Conservation (phyloP, 2,329 filamentous ascomycete species). For the Fusarium chlamydosporum region DNA sequence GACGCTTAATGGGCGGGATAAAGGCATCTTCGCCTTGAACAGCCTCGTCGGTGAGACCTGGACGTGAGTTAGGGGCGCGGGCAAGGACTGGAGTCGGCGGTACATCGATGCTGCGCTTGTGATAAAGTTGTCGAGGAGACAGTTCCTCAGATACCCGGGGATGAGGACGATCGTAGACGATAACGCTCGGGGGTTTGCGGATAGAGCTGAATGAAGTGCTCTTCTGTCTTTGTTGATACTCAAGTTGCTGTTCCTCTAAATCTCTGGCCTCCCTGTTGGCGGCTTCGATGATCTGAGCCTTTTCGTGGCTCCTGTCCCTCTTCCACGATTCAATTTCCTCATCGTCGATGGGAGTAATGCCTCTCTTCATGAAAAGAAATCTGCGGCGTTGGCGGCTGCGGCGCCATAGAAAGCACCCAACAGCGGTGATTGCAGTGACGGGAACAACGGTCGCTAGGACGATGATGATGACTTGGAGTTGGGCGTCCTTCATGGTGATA, state of each 20-base stretch:
- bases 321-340: conserved; percentile 77
- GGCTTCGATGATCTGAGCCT: conserved; percentile 49
- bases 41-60: conserved; percentile 72
- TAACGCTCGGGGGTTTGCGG: conserved; percentile 66
- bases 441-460: conserved; percentile 67
- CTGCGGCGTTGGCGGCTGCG: conserved; percentile 55
- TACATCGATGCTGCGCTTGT: conserved; percentile 62
- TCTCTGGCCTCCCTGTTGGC: conserved; percentile 20
- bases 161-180: conserved; percentile 63
- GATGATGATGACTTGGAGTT: conserved; percentile 63
- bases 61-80: conserved; percentile 72
- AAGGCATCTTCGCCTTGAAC: conserved; percentile 73
- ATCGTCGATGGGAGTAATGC: conserved; percentile 73
- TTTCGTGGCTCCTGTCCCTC: conserved; percentile 54
- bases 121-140: conserved; percentile 51
- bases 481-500: conserved; percentile 46
- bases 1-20: conserved; percentile 66
- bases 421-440: conserved; percentile 55
- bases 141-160: conserved; percentile 51
- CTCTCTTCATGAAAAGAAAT: conserved; percentile 64
- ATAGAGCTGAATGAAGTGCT: conserved; percentile 54
- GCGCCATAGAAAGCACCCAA: conserved; percentile 57
- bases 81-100: conserved; percentile 68
- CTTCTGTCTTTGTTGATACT: conserved; percentile 50
- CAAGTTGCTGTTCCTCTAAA: conserved; percentile 29